A percentile compares a stretch with the other conserved stretches of the same genome.
phyloP scores from a whole-genome alignment of 2,329 filamentous ascomycete species.

The Aspergillus udagawae region DNA sequence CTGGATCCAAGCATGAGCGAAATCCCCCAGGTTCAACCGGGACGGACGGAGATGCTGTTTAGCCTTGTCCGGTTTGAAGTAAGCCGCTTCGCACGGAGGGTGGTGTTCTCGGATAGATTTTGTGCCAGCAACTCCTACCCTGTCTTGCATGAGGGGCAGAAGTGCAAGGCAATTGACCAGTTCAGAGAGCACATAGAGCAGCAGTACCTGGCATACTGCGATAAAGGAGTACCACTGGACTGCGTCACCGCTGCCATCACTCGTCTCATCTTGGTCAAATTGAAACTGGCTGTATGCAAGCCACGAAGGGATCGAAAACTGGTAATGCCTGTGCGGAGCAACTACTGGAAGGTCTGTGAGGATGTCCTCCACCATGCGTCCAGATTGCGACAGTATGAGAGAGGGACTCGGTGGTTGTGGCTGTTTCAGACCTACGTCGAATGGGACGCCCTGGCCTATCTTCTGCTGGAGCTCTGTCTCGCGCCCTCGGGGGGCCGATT shows the following conservation, averaged over 20 bases:
- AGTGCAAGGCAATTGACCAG: constrained; percentile 13
- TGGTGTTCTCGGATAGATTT: constrained; percentile 20
- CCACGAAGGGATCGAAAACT: constrained; percentile 1
- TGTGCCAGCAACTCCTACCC: constrained; percentile 15
- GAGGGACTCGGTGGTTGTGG: constrained; percentile 16
- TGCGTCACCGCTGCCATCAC: constrained; percentile 9
- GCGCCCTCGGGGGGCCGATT: background rate
- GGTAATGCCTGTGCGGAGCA: background rate
- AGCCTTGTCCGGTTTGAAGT: constrained; percentile 18
- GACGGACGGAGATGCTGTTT: constrained; percentile 23
- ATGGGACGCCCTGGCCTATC: constrained; percentile 15
- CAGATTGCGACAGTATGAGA: constrained; percentile 11
- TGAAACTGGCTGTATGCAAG: constrained; percentile 11
- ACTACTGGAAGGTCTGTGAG: constrained; percentile 7
- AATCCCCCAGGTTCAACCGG: background rate
- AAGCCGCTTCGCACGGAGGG: constrained; percentile 16
- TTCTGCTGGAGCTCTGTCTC: constrained; percentile 11
- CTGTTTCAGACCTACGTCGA: constrained; percentile 18
- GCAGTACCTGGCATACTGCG: constrained; percentile 13
- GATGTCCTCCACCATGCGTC: constrained; percentile 15
- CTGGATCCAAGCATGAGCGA: constrained; percentile 12
- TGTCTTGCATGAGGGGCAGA: constrained; percentile 8
- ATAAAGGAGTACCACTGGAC: constrained; percentile 13
- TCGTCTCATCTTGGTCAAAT: constrained; percentile 12
- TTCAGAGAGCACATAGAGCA: constrained; percentile 10